Base-by-base conservation (phyloP, 371 early-diverging fungal genomes). In the Umbelopsis sp. region DNA sequence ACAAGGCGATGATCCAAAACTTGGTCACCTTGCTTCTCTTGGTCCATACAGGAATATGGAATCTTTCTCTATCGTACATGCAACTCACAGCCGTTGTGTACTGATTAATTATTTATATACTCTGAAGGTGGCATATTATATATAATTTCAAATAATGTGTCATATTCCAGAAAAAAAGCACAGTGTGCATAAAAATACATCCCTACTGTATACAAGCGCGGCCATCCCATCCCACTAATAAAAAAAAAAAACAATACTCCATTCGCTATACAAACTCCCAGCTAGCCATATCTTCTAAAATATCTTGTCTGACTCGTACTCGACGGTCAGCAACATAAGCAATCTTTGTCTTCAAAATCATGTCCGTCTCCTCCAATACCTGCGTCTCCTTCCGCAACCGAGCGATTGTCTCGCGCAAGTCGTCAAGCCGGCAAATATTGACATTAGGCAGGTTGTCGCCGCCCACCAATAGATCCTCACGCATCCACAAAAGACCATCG, bases 301-400 rank as follows among this genome's bases (percentile, higher is more conserved):
- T 3, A 57, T 57, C 57, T n/a, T 57, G 57, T 57, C 57, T 57
- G 7, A 57, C 35, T 29, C 57, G 57, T n/a, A 57, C 57, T 18
- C 57, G 29, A 16, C 57, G 57, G 5, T 35, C 35, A 57, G 77
- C 74, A 1, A 82, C 79, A 14, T 77, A 67, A 32, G 78, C 70
- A 51, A 82, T 79, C 14, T 77, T 78, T 62, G 76, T 76, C 63
- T 80, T 80, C 14, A 82, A 75, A n/a, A 80, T 69, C n/a, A 75
- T 50, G 52, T 82, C 76, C 4, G 82, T 76, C 67, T 78, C 68
- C 52, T 82, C 80, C 35, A 82, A 38, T 65, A 68, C 67, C 66
- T 79, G 69, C 37, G 76, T 76, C 73, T 80, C 74, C 69, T 74
- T 69, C 41, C 74, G 74, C 18, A 82, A 62, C 25, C 66, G 69